Conservation (phyloP, 2,329 filamentous ascomycete species). For the Colletotrichum sp. region DNA sequence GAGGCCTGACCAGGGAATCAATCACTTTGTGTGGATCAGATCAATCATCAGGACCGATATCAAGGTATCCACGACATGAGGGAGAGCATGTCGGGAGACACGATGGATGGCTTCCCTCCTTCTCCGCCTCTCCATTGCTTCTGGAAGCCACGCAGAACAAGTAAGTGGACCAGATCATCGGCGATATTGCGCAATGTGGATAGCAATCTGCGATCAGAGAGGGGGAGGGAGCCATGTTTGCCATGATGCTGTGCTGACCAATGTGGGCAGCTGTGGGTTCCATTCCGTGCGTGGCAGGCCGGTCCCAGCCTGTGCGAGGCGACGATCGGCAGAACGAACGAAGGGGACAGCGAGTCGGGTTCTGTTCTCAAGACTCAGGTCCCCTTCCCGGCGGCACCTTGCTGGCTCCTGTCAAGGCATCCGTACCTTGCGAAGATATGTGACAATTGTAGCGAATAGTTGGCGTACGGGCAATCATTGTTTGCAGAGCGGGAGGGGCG, state of each 20-base stretch:
- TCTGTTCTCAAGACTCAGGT: neutral
- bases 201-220: slow-evolving; percentile 9
- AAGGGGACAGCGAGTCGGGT: neutral
- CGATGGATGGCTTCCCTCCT: neutral
- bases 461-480: neutral
- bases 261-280: neutral
- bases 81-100: neutral
- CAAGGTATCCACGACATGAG: neutral
- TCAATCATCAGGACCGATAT: neutral
- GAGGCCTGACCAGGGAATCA: neutral
- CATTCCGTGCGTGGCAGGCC: slow-evolving; percentile 12
- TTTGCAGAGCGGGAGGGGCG: neutral
- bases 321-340: slow-evolving; percentile 12
- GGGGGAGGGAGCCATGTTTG: slow-evolving; percentile 6
- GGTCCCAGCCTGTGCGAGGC: slow-evolving; percentile 6
- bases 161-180: slow-evolving; percentile 14
- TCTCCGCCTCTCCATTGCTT: slow-evolving; percentile 17
- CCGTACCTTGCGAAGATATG: neutral
- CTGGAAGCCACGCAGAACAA: slow-evolving; percentile 17
- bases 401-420: neutral
- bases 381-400: neutral
- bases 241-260: slow-evolving; percentile 9
- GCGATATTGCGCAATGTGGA: slow-evolving; percentile 17
- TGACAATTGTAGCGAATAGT: neutral
- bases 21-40: neutral